phyloP scores from a whole-genome alignment of 2,329 filamentous ascomycete genomes.

The Colletotrichum agaves region DNA sequence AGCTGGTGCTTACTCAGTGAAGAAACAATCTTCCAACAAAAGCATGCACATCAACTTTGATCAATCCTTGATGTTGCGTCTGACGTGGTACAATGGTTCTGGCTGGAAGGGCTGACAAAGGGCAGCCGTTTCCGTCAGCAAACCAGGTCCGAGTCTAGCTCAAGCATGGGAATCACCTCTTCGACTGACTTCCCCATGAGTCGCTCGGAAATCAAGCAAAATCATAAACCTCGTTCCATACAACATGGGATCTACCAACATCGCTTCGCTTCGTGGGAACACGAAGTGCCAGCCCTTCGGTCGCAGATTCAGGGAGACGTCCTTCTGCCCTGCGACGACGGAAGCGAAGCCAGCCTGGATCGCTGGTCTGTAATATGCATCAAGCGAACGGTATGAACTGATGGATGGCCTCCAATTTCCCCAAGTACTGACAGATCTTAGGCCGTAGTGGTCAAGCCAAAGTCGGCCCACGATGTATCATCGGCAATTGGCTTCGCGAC shows the following conservation, averaged over 20 bases:
- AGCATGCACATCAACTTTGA: too few species aligned
- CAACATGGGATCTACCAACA: not conserved
- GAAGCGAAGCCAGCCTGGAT: conserved; percentile 48
- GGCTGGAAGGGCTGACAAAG: not conserved
- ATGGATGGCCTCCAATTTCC: not conserved
- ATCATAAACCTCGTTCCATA: not conserved
- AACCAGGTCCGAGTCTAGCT: not conserved
- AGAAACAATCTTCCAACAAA: too few species aligned
- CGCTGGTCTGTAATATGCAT: conserved; percentile 52
- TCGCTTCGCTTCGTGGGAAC: not conserved
- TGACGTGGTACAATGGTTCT: not conserved
- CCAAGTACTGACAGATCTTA: conserved; percentile 36
- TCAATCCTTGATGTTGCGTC: not conserved
- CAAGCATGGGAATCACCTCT: too few species aligned
- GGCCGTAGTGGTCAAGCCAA: conserved; percentile 58
- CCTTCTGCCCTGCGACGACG: conserved; percentile 47
- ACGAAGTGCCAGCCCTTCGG: conserved; percentile 2
- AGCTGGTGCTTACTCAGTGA: too few species aligned
- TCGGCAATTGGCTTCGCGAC: conserved; percentile 56
- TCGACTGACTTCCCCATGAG: too few species aligned
- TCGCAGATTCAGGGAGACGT: conserved; percentile 41
- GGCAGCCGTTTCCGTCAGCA: not conserved
- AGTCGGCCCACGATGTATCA: conserved; percentile 52
- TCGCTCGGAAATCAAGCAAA: too few species aligned
- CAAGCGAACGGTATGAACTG: conserved; percentile 45